Base-by-base conservation (phyloP, 768 basidiomycete species). In the Russula foetens region DNA sequence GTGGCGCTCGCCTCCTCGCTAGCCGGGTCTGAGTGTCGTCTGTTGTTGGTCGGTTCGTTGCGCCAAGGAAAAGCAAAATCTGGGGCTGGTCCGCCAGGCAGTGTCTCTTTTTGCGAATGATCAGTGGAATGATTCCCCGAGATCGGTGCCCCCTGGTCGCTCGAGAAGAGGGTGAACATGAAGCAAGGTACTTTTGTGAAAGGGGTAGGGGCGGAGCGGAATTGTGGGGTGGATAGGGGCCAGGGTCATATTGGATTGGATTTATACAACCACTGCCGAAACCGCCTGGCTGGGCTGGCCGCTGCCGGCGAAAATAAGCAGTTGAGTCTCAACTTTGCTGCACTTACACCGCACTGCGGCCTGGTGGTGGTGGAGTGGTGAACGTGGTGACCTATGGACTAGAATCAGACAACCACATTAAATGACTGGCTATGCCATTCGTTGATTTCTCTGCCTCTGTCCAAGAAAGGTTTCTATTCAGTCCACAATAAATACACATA, bases 11-110 rank as follows among this genome's bases (percentile, higher is more conserved):
- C 52, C 6, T 9, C 31, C 29, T 19, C 24, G 15, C 19, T 24
- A 29, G 33, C 21, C 21, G 26, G 17, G 26, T 46, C n/a, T n/a
- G n/a, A 21, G 45, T 48, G 43, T 41, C 21, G 56, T 6, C 45
- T 47, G 21, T 31, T 47, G 21, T 31, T 35, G 17, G 35, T 41
- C 23, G 46, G 15, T n/a, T 53, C 26, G 35, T 31, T 7, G 14
- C 47, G 26, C 2, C 38, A 17, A 15, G 43, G 28, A 24, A 38
- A 8, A 29, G 31, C 7, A 39, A 33, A 31, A 44, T 62, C 60
- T 6, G 60, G 60, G 3, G 60, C 31, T 26, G 60, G 60, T 4
- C 60, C 60, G 19, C 60, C 55, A 6, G 60, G 55, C 4, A 62
- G 9, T n/a, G 6, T 24, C 21, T 21, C 49, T 19, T 15, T 24